Evolutionary conservation across 208 protist species (phyloP), one percentile per base, ranked within the genome.

Genomic region (Wallacemonas sp.): DNA sequence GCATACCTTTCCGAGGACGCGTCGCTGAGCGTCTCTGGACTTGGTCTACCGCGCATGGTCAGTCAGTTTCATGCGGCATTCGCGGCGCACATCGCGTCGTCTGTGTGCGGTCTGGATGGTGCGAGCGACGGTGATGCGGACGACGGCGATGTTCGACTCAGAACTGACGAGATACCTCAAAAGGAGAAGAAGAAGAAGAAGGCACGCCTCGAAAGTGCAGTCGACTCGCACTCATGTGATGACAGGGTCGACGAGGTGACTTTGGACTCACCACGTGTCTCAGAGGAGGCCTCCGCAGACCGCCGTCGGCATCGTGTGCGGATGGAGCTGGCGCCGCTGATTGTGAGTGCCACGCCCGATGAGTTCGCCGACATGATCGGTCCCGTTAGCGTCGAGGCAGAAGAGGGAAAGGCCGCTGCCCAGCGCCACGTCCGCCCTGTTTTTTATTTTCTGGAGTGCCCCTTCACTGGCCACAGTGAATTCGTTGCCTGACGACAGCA

Each of bases 361-460:
- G 48, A 55, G 25, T 55, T 55, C 26, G 18, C 48, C 3, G 48
- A 26, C 48, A 25, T 55, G 5, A 32, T 55, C 25, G 29, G 32
- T 26, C 33, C 46, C 18, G 65, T 18, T 3, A n/a, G 32, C 48
- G 41, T 5, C 32, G 26, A 26, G 11, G 8, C 36, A 39, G 36
- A 12, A 39, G 8, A 12, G 36, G 12, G 36, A 39, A 12, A 4
- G 36, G 12, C 36, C 36, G 36, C 8, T 12, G 36, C 36, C 16
- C 42, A 22, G 18, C 5, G 23, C 1, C 22, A 29, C 29, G 31
- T 18, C 5, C 41, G 44, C 8, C 61, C 0, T 10, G 0, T 69
- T 29, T 79, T 79, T 66, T 79, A 79, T 23, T 79, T 79, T 26
- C 52, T 79, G 1, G 33, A 52, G 12, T 79, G 73, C 33, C 65